These are phyloP conservation scores for Isoetes taiwanensis DNA, from an alignment of 75 land plant genomes.

Conservation along the genomic window DNA sequence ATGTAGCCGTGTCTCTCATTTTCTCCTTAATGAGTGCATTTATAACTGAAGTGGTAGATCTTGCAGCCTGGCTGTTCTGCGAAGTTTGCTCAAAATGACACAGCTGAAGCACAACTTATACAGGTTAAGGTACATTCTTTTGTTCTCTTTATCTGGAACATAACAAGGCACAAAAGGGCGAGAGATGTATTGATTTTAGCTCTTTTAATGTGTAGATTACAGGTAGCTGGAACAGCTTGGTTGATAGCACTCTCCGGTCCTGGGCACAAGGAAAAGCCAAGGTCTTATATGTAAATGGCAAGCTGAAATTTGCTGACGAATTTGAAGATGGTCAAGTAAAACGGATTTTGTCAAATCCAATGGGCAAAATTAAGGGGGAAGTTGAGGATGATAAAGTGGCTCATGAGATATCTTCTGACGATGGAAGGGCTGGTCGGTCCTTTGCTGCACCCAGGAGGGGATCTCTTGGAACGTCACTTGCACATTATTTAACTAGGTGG, in stretches of 20 bases:
- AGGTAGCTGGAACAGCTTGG: constrained; percentile 19
- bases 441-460: constrained; percentile 15
- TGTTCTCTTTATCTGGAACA: background rate
- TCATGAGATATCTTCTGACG: constrained; percentile 7
- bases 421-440: constrained; percentile 8
- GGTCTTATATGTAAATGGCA: no score
- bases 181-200: background rate
- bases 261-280: no score
- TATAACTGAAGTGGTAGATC: background rate
- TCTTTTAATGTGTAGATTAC: constrained; percentile 13
- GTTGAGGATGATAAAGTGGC: background rate
- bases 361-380: no score
- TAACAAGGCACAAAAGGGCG: background rate
- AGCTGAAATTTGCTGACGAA: no score
- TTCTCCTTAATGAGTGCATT: background rate
- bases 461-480: constrained; percentile 16
- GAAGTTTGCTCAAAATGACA: constrained; percentile 42
- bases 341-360: no score
- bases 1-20: background rate
- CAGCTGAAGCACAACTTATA: constrained; percentile 57
- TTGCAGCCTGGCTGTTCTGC: constrained; percentile 74
- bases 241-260: no score
- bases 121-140: constrained; percentile 97
- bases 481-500: constrained; percentile 20
- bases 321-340: no score